These are phyloP conservation scores for Tritrichomonas musculus DNA, from an alignment of 208 protist genomes.

Conservation along the genomic window DNA sequence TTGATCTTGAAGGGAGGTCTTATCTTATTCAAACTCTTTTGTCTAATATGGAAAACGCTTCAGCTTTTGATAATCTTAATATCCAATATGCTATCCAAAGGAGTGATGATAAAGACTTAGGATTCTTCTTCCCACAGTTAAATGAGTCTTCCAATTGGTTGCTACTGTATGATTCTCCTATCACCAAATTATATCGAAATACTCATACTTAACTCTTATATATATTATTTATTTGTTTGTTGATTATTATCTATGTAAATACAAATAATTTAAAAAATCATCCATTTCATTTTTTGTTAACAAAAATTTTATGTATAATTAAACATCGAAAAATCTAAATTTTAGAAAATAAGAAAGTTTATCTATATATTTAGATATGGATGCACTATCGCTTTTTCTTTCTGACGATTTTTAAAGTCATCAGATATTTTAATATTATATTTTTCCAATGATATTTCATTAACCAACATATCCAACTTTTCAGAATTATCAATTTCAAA, in stretches of 20 bases:
- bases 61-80: neutral
- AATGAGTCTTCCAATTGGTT: neutral
- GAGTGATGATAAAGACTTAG: neutral
- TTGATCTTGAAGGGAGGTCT: neutral
- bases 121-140: neutral
- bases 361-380: no score
- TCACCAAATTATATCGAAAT: neutral
- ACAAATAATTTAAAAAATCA: no score
- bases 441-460: no score
- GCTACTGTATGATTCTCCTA: neutral
- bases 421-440: no score
- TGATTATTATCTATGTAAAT: neutral
- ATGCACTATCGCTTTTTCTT: no score
- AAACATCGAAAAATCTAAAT: no score
- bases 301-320: no score
- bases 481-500: no score
- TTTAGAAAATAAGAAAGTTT: no score
- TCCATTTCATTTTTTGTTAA: no score
- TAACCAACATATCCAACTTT: no score
- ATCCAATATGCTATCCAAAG: neutral
- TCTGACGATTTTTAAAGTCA: no score
- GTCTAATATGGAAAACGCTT: neutral
- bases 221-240: neutral
- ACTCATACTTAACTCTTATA: neutral
- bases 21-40: neutral